phyloP scores from a whole-genome alignment of 495 filamentous ascomycete genomes.

The Xylaria intraflava region DNA sequence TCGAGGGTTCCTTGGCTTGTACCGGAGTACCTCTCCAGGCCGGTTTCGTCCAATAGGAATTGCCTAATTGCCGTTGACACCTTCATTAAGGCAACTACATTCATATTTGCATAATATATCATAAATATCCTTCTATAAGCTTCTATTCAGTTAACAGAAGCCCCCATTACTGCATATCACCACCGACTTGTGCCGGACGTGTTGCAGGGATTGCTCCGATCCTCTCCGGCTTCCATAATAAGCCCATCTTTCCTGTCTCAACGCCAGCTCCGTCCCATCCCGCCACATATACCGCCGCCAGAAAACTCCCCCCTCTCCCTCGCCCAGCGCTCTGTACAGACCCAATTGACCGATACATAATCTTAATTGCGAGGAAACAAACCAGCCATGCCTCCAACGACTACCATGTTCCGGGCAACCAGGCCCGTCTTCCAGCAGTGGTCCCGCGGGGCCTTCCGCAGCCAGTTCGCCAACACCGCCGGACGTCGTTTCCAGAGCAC shows the following conservation, averaged over 20 bases:
- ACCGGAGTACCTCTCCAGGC: background rate
- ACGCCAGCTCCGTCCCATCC: no score
- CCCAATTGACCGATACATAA: background rate
- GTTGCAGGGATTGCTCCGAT: background rate
- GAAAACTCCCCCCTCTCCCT: constrained; percentile 10
- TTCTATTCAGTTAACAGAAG: background rate
- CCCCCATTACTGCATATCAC: background rate
- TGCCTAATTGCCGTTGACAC: no score
- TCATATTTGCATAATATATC: no score
- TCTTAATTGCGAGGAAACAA: background rate
- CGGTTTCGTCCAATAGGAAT: no score
- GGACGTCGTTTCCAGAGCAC: constrained; percentile 63
- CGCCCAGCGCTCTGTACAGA: background rate
- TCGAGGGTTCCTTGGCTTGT: background rate
- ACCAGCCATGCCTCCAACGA: constrained; percentile 29
- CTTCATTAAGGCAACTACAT: background rate
- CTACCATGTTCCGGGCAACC: constrained; percentile 45
- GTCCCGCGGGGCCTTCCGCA: constrained; percentile 41
- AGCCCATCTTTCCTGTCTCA: no score
- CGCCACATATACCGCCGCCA: no score
- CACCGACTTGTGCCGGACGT: background rate
- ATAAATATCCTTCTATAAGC: background rate
- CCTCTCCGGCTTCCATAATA: no score
- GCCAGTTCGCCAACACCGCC: constrained; percentile 38
- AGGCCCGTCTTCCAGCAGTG: constrained; percentile 38